Evolutionary conservation across 257 asterid species (phyloP), one percentile per base, ranked within the genome.

Genomic region (Mitragyna speciosa): DNA sequence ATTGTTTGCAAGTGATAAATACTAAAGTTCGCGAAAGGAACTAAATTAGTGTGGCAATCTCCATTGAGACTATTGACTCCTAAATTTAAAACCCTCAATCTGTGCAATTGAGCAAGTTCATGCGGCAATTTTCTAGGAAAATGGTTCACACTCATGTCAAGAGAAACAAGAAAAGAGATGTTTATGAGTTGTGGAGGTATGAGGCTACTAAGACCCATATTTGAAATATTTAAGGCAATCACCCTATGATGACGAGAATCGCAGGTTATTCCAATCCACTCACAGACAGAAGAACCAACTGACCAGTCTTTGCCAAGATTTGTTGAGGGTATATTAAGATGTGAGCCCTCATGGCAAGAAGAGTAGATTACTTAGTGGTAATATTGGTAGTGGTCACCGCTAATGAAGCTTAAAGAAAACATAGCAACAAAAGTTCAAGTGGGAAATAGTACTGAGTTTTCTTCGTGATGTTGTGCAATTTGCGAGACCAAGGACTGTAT

Each of bases 91-190:
- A 28, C 12, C 48, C 71, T 76, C 58, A 82, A 15, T n/a, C 86
- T 8, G 3, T 63, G 67, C 20, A 80, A 68, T 5, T 7, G n/a
- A 14, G 30, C 52, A 33, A 80, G 12, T 47, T 80, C 76, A 1
- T 33, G 14, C 0, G 83, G 80, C 17, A 80, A 3, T 6, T 56
- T 24, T 3, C 89, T 87, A 36, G 69, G 47, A 56, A 86, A 84
- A 30, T n/a, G 0, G 36, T 86, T 87, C 69, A 41, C 49, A 39
- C 66, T 71, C 14, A 87, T 5, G 52, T 76, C 72, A 28, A 87
- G 76, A 15, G 70, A 68, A 52, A 54, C 64, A 5, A 87, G 88
- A 24, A 78, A 87, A 11, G 82, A 71, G 14, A 70, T 71, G 12
- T 79, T 58, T 39, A 77, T 77, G 19, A 79, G 22, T 19, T 70